Evolutionary conservation across 2,329 filamentous ascomycete genomes (phyloP).

Genomic region (Bipolaris gigantea): DNA sequence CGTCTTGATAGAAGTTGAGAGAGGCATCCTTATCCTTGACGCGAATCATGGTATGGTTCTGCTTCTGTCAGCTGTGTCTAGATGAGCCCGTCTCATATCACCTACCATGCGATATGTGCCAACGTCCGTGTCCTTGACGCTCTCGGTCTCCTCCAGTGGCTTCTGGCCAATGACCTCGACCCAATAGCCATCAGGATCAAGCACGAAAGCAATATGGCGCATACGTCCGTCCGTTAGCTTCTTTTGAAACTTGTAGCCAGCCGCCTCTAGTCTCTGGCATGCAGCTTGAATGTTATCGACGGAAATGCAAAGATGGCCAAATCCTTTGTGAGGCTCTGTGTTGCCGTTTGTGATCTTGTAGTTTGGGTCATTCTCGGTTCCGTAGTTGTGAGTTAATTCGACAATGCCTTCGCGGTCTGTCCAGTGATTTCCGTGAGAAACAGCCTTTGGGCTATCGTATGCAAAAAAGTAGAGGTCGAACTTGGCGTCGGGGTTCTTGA

Average conservation of each 20-base stretch:
- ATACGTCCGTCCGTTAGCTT: slow-evolving; percentile 79
- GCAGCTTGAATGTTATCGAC: slow-evolving; percentile 76
- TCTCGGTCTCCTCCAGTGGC: slow-evolving; percentile 69
- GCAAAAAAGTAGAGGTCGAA: slow-evolving; percentile 96
- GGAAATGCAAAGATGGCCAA: slow-evolving; percentile 81
- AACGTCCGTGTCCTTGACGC: slow-evolving; percentile 71
- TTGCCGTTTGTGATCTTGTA: slow-evolving; percentile 89
- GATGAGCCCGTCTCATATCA: neutral
- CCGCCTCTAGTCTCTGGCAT: slow-evolving; percentile 85
- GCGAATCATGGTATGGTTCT: slow-evolving; percentile 93
- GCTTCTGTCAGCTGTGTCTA: slow-evolving; percentile 14
- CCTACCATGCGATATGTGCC: slow-evolving; percentile 68
- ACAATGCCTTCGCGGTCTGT: slow-evolving; percentile 85
- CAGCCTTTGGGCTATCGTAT: slow-evolving; percentile 75
- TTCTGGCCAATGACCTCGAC: slow-evolving; percentile 80
- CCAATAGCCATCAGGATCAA: slow-evolving; percentile 77
- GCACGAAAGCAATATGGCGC: slow-evolving; percentile 78
- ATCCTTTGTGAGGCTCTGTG: slow-evolving; percentile 80
- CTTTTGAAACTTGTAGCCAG: slow-evolving; percentile 94
- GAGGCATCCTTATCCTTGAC: slow-evolving; percentile 67
- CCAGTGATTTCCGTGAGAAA: slow-evolving; percentile 74
- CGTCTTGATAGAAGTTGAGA: slow-evolving; percentile 64
- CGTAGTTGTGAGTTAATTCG: slow-evolving; percentile 83
- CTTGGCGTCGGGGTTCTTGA: slow-evolving; percentile 81
- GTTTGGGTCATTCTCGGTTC: slow-evolving; percentile 80